phyloP scores from a whole-genome alignment of 257 asterid species.

The Scutellaria minor region DNA sequence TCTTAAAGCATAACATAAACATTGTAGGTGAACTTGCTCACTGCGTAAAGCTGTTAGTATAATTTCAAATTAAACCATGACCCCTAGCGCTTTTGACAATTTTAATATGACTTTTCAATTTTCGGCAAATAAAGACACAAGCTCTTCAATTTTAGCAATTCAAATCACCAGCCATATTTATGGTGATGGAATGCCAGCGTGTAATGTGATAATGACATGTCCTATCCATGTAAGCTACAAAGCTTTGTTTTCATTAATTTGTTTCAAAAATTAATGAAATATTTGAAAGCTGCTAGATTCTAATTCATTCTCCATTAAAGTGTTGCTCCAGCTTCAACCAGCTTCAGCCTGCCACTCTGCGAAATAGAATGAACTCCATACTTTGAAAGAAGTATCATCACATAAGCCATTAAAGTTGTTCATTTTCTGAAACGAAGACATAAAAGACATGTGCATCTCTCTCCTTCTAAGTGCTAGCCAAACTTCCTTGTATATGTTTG shows the following conservation, averaged over 20 bases:
- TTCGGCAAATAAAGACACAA: too few relatives aligned
- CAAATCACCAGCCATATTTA: not conserved
- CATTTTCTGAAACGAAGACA: slow-evolving; percentile 70
- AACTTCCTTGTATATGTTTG: slow-evolving; percentile 70
- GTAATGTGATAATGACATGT: not conserved
- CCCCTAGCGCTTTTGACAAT: too few relatives aligned
- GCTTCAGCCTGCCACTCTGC: not conserved
- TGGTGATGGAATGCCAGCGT: not conserved
- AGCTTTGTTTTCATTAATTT: not conserved
- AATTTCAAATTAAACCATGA: not conserved
- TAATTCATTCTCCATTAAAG: not conserved
- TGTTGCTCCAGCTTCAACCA: not conserved
- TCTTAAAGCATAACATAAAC: not conserved
- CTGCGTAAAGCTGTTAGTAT: not conserved
- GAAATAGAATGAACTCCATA: slow-evolving; percentile 75
- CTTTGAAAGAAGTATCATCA: slow-evolving; percentile 82
- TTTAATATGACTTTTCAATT: too few relatives aligned
- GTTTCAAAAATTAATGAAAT: not conserved
- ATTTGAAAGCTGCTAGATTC: not conserved
- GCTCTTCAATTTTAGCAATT: too few relatives aligned
- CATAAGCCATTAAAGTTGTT: slow-evolving; percentile 75
- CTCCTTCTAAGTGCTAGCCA: slow-evolving; percentile 65
- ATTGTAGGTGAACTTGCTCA: not conserved
- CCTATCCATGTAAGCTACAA: not conserved
- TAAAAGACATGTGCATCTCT: slow-evolving; percentile 78